Evolutionary conservation across 306 rosid species (phyloP), one percentile per base, ranked within the genome.

Genomic region (Acacia acuminata): DNA sequence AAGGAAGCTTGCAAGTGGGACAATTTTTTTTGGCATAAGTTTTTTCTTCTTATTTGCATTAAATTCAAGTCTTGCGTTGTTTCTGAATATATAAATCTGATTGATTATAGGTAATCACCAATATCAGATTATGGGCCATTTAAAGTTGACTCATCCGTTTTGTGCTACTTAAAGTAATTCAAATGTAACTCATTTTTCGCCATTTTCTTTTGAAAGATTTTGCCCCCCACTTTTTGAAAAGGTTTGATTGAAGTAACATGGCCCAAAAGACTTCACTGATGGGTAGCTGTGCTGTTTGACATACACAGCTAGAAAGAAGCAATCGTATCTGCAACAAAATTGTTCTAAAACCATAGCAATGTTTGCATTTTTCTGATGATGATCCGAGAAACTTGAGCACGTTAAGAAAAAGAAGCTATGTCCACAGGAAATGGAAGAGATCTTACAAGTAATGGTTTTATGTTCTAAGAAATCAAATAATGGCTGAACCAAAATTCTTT

Each of bases 241-340:
- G 56, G 3, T 71, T 80, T 19, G 16, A 36, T 72, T 81, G 75
- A 76, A 76, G 70, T 43, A 48, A 27, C 25, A 67, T 69, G 45
- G 60, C 22, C 30, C 24, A 16, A 4, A 73, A 64, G 70, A 56
- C 34, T 76, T 68, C 34, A 19, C 11, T 17, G 38, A 7, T 36
- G 36, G 55, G 30, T 42, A 53, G 32, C 13, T 53, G 32, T 55
- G 66, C 48, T 74, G 11, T 44, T 24, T 74, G 45, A 4, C 15
- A 48, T 27, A 25, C 55, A 17, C 25, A 47, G 63, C 44, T 17
- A 73, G 8, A 30, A 48, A 30, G 44, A 73, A 48, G 64, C 45
- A 50, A 48, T 27, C 25, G 16, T 73, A 48, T 10, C 63, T 30
- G 27, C 7, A 30, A 19, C 2, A 8, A 73, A 45, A 48, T 8